Percentiles rank a stretch among this genome's conserved stretches.
Conservation (phyloP, 1,284 basidiomycete species). For the Marasmius tenuissimus region DNA sequence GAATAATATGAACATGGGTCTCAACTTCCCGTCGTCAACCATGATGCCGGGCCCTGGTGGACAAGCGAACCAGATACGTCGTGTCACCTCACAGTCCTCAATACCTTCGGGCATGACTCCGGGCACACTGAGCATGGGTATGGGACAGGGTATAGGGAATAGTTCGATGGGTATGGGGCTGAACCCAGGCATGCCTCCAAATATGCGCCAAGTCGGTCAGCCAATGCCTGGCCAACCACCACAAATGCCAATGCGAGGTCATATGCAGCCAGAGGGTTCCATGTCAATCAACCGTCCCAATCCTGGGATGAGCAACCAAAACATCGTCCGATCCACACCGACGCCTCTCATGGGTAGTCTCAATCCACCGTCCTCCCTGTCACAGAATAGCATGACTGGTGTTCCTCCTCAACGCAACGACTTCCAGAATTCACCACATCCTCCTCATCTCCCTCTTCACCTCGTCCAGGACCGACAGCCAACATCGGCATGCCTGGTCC, state of each 20-base stretch:
- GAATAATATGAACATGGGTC: constrained; percentile 14
- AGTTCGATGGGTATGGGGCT: constrained; percentile 31
- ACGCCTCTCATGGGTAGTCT: constrained; percentile 51
- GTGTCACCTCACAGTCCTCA: constrained; percentile 50
- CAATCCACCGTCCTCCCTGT: constrained; percentile 42
- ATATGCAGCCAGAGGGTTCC: not conserved
- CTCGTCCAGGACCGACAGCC: constrained; percentile 43
- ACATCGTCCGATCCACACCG: constrained; percentile 33
- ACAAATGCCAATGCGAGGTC: not conserved
- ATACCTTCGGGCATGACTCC: constrained; percentile 30
- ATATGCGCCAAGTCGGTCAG: not conserved
- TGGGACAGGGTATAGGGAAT: constrained; percentile 4
- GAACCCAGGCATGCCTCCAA: constrained; percentile 1
- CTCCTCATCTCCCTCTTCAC: constrained; percentile 41
- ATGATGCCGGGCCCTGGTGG: constrained; percentile 34
- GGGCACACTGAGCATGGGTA: constrained; percentile 30
- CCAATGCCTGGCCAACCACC: not conserved
- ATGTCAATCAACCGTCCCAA: constrained; percentile 4
- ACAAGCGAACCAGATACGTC: constrained; percentile 38
- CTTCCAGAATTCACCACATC: constrained; percentile 41
- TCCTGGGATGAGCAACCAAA: constrained; percentile 28
- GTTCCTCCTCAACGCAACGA: constrained; percentile 33
- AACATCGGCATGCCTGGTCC: constrained; percentile 43
- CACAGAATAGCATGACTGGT: constrained; percentile 37
- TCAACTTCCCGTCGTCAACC: constrained; percentile 15